A percentile compares a stretch with the other conserved stretches of the same genome.
Conservation (phyloP, 495 filamentous ascomycete genomes). For the Parathielavia appendiculata region DNA sequence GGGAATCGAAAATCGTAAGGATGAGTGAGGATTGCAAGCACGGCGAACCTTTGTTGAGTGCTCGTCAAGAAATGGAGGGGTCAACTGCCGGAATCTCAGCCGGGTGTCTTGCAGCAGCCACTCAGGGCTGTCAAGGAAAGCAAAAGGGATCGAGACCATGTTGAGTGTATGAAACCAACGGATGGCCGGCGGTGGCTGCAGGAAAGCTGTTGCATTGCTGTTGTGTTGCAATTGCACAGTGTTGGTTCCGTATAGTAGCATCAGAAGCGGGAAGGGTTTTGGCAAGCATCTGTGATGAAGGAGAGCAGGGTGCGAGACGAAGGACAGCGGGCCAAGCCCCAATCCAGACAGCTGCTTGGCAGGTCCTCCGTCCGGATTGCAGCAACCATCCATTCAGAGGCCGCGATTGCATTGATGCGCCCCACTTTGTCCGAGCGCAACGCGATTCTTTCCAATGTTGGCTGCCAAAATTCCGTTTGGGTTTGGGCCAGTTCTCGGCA, state of each 20-base stretch:
- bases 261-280: too few relatives aligned
- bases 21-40: too few relatives aligned
- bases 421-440: constrained; percentile 19
- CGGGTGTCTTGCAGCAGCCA: not conserved
- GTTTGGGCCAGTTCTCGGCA: not conserved
- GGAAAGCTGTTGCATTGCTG: too few relatives aligned
- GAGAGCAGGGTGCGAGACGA: not conserved
- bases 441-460: constrained; percentile 1
- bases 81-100: constrained; percentile 1
- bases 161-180: not conserved
- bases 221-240: too few relatives aligned
- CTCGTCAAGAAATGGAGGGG: not conserved
- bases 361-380: not conserved
- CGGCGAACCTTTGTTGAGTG: too few relatives aligned
- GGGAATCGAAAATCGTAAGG: too few relatives aligned
- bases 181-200: too few relatives aligned
- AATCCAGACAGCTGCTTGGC: constrained; percentile 3
- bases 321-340: not conserved
- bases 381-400: not conserved
- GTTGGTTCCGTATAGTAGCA: not conserved
- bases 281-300: too few relatives aligned
- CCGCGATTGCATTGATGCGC: constrained; percentile 16
- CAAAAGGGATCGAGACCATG: too few relatives aligned
- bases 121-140: not conserved
- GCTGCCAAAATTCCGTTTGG: not conserved